Conservation (phyloP, 352 stramenopile genomes). For the Globisporangium emineosum region DNA sequence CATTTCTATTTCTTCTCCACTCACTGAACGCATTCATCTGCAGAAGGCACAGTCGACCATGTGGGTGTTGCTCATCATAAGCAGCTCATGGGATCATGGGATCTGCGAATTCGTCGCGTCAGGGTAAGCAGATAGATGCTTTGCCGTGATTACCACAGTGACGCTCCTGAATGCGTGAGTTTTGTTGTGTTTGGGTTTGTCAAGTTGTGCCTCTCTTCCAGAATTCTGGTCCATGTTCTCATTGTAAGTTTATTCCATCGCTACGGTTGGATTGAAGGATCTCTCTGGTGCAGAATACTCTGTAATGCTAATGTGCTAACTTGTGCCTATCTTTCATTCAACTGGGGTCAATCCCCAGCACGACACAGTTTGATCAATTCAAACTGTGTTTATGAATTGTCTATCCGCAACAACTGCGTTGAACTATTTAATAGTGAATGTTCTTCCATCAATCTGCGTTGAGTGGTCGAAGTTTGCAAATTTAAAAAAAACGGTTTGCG, state of each 20-base stretch:
- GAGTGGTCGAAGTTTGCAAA: background rate
- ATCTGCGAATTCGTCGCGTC: too few relatives aligned
- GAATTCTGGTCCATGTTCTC: background rate
- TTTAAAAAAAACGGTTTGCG: too few relatives aligned
- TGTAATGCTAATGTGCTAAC: background rate
- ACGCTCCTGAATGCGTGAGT: too few relatives aligned
- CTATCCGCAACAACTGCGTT: too few relatives aligned
- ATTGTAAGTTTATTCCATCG: background rate
- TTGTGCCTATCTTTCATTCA: background rate
- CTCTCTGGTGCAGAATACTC: background rate
- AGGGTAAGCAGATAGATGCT: background rate
- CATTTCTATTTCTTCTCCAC: background rate
- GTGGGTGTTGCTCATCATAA: too few relatives aligned
- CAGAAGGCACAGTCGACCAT: too few relatives aligned
- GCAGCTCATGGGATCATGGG: too few relatives aligned
- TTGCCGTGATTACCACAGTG: background rate
- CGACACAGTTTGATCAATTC: too few relatives aligned
- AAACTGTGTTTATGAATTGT: too few relatives aligned
- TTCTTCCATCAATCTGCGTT: background rate
- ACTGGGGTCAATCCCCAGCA: too few relatives aligned
- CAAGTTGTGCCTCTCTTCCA: background rate
- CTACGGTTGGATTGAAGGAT: background rate
- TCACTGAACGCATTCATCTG: background rate
- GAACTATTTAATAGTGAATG: background rate
- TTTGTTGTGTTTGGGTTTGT: background rate